phyloP scores from a whole-genome alignment of 352 stramenopile genomes.

The Aphanomyces stellatus region DNA sequence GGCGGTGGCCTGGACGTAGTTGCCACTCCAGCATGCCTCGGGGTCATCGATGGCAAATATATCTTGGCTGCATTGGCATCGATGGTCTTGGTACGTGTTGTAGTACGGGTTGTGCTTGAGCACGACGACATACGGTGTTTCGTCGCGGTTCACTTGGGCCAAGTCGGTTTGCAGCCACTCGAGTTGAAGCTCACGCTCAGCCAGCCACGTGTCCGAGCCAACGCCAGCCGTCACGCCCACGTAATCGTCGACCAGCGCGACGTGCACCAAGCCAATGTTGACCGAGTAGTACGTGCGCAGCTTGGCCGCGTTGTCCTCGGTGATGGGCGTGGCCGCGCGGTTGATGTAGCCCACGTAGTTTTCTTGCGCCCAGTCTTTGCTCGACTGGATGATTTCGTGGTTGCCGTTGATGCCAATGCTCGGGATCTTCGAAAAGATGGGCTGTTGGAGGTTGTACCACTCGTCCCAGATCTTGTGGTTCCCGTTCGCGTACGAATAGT shows the following conservation, averaged over 20 bases:
- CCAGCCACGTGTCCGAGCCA: conserved; percentile 35
- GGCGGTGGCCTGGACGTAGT: too few species aligned
- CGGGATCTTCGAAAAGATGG: conserved; percentile 35
- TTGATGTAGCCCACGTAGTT: conserved; percentile 42
- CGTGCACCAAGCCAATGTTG: conserved; percentile 46
- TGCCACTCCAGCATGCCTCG: conserved; percentile 40
- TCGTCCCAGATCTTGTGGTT: conserved; percentile 56
- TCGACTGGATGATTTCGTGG: conserved; percentile 47
- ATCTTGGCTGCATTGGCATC: conserved; percentile 38
- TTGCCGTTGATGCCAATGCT: conserved; percentile 49
- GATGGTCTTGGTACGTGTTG: conserved; percentile 53
- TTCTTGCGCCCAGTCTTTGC: conserved; percentile 14
- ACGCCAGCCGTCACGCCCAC: conserved; percentile 30
- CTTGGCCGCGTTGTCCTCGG: conserved; percentile 28
- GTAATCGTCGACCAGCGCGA: conserved; percentile 57
- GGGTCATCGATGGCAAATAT: conserved; percentile 34
- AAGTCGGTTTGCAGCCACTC: conserved; percentile 27
- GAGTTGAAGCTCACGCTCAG: conserved; percentile 27
- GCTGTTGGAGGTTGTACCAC: conserved; percentile 43
- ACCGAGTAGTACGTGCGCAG: conserved; percentile 42
- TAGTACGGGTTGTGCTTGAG: conserved; percentile 49
- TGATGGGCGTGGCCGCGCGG: conserved; percentile 39
- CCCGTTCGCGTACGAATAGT: conserved; percentile 62
- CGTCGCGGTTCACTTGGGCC: conserved; percentile 22
- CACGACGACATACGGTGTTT: conserved; percentile 32